Percentiles rank a stretch among this genome's conserved stretches.
phyloP scores from a whole-genome alignment of 2,329 filamentous ascomycete genomes.

The Onygenales sp. region DNA sequence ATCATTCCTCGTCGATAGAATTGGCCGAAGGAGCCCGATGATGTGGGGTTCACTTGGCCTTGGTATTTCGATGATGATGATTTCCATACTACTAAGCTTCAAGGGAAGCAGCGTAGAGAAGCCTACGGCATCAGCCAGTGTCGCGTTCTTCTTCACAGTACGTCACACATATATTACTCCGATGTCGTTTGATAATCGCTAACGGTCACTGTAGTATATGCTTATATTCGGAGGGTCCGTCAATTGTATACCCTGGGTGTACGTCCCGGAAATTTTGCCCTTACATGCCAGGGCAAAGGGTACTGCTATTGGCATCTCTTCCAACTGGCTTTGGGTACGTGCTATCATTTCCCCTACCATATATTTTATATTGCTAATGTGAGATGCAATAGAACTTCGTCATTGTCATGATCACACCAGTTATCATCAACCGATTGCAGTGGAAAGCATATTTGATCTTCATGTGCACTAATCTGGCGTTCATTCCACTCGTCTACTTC shows the following conservation, averaged over 20 bases:
- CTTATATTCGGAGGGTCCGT: slow-evolving; percentile 35
- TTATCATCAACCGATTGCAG: slow-evolving; percentile 21
- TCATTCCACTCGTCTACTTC: slow-evolving; percentile 38
- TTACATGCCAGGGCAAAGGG: slow-evolving; percentile 42
- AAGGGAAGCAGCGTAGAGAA: slow-evolving; percentile 27
- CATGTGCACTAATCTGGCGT: slow-evolving; percentile 25
- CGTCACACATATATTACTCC: neutral
- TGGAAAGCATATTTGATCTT: slow-evolving; percentile 30
- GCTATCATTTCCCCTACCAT: neutral
- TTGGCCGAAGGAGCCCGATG: slow-evolving; percentile 31
- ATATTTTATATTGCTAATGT: neutral
- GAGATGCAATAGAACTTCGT: slow-evolving; percentile 34
- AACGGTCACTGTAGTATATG: slow-evolving; percentile 22
- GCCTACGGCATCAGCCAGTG: slow-evolving; percentile 35
- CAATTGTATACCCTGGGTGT: slow-evolving; percentile 44
- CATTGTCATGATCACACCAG: slow-evolving; percentile 27
- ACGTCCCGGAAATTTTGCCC: slow-evolving; percentile 42
- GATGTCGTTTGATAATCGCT: neutral
- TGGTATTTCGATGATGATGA: slow-evolving; percentile 33
- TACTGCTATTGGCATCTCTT: slow-evolving; percentile 39
- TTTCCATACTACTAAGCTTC: slow-evolving; percentile 35
- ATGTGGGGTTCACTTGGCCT: slow-evolving; percentile 26
- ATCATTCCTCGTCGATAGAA: slow-evolving; percentile 36
- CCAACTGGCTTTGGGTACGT: slow-evolving; percentile 39
- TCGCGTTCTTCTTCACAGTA: slow-evolving; percentile 42